Evolutionary conservation across 208 protist genomes (phyloP), one percentile per base, ranked within the genome.

Genomic region (Histomonas meleagridis): DNA sequence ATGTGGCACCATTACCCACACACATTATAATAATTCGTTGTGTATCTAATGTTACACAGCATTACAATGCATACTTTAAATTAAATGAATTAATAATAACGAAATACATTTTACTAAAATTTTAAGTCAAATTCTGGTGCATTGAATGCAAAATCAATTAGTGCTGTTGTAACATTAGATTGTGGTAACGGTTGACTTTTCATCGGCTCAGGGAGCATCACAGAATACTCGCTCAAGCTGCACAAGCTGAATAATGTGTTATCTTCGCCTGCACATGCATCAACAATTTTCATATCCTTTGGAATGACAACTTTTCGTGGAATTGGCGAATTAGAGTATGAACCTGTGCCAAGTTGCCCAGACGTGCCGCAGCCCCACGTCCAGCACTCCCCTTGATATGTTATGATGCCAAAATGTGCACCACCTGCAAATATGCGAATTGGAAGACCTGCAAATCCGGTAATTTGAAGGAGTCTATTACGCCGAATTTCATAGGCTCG

Each of bases 51-150:
- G n/a, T n/a, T n/a, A n/a, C n/a, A n/a, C n/a, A n/a, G n/a, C n/a
- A n/a, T n/a, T n/a, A n/a, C n/a, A n/a, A n/a, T n/a, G n/a, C n/a
- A n/a, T n/a, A n/a, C n/a, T n/a, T n/a, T n/a, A n/a, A n/a, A n/a
- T n/a, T n/a, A n/a, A n/a, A n/a, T n/a, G n/a, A n/a, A n/a, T n/a
- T n/a, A n/a, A n/a, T n/a, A n/a, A n/a, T n/a, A n/a, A n/a, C n/a
- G n/a, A n/a, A n/a, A n/a, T n/a, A n/a, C 60, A 69, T 69, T n/a
- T 69, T 69, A 76, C 46, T 46, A 81, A 51, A 81, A 81, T 51
- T 81, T 81, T 2, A 48, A n/a, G n/a, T 81, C 70, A 51, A 81
- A 81, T 23, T 81, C n/a, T 53, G 70, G 70, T n/a, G 70, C 40
- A 51, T 32, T n/a, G 43, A 46, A 81, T 32, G 23, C 38, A 81